A percentile compares a stretch with the other conserved stretches of the same genome.
Evolutionary conservation across 1,284 basidiomycete species (phyloP).

Genomic region (Tilletia indica): DNA sequence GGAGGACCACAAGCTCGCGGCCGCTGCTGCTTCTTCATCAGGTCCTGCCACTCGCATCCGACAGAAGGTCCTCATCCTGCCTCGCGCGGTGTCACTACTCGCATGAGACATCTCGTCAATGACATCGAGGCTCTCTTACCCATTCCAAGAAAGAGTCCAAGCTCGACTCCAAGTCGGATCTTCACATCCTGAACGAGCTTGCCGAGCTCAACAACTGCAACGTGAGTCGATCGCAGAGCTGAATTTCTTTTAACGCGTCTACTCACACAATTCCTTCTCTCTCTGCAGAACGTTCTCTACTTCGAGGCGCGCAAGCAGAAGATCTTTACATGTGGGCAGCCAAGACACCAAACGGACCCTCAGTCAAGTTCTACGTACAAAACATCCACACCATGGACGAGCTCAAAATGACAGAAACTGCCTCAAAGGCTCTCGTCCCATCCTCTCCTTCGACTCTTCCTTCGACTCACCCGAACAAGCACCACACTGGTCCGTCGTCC

Average conservation of each 20-base stretch:
- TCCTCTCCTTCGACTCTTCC: slow-evolving; percentile 85
- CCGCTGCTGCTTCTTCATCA: background rate
- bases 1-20: background rate
- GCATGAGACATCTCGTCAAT: slow-evolving; percentile 96
- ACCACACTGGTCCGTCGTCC: slow-evolving; percentile 83
- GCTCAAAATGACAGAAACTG: slow-evolving; percentile 99
- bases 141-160: slow-evolving; percentile 80
- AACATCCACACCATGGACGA: slow-evolving; percentile 99
- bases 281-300: slow-evolving; percentile 74
- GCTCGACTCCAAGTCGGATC: slow-evolving; percentile 92
- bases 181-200: slow-evolving; percentile 90
- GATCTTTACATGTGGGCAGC: slow-evolving; percentile 96
- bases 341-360: slow-evolving; percentile 96
- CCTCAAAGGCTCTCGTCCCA: slow-evolving; percentile 86
- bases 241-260: background rate
- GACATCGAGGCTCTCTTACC: slow-evolving; percentile 87
- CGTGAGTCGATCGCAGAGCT: slow-evolving; percentile 29
- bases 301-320: slow-evolving; percentile 88
- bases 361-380: slow-evolving; percentile 94
- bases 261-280: background rate
- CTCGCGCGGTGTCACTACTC: slow-evolving; percentile 88
- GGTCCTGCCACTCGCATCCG: slow-evolving; percentile 52
- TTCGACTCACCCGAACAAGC: slow-evolving; percentile 70
- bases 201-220: slow-evolving; percentile 98
- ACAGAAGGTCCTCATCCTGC: slow-evolving; percentile 78